A percentile compares a stretch with the other conserved stretches of the same genome.
These are phyloP conservation scores for Boletus sensibilis DNA, from an alignment of 768 basidiomycete species.

Conservation along the genomic window DNA sequence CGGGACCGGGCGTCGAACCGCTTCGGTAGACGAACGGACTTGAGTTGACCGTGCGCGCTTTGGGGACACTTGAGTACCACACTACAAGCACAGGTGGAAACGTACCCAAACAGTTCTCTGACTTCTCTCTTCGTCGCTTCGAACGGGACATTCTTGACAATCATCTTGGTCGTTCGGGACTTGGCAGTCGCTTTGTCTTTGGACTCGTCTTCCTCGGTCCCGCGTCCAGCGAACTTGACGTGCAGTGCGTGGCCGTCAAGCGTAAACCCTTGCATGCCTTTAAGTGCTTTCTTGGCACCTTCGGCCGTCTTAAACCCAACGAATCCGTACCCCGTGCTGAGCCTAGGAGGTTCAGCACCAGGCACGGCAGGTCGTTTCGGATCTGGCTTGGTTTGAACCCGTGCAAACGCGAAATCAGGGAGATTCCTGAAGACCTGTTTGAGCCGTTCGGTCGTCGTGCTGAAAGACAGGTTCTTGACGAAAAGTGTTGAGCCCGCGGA, in stretches of 20 bases:
- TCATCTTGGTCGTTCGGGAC: conserved; percentile 84
- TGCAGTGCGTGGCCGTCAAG: conserved; percentile 85
- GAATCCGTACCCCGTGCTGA: conserved; percentile 98
- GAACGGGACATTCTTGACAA: conserved; percentile 98
- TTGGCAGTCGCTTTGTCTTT: conserved; percentile 42
- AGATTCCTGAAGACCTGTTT: conserved; percentile 67
- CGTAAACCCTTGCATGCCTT: conserved; percentile 75
- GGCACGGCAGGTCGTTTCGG: conserved; percentile 55
- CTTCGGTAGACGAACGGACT: conserved; percentile 90
- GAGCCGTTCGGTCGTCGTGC: conserved; percentile 78
- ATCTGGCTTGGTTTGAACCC: conserved; percentile 89
- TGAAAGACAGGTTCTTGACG: conserved; percentile 93
- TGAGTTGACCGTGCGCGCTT: conserved; percentile 89
- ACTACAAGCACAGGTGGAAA: conserved; percentile 12
- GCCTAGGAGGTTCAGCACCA: conserved; percentile 41
- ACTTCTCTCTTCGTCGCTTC: conserved; percentile 94
- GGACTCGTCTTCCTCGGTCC: conserved; percentile 56
- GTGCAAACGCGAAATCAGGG: conserved; percentile 81
- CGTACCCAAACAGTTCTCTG: conserved; percentile 83
- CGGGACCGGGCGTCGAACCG: conserved; percentile 87
- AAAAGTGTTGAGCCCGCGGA: conserved; percentile 81
- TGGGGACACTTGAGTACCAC: background rate
- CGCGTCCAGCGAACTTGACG: conserved; percentile 86
- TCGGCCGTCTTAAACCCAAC: conserved; percentile 82
- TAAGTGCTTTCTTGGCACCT: conserved; percentile 69